Evolutionary conservation across 352 stramenopile genomes (phyloP).

Genomic region (Phytophthora fragariae): DNA sequence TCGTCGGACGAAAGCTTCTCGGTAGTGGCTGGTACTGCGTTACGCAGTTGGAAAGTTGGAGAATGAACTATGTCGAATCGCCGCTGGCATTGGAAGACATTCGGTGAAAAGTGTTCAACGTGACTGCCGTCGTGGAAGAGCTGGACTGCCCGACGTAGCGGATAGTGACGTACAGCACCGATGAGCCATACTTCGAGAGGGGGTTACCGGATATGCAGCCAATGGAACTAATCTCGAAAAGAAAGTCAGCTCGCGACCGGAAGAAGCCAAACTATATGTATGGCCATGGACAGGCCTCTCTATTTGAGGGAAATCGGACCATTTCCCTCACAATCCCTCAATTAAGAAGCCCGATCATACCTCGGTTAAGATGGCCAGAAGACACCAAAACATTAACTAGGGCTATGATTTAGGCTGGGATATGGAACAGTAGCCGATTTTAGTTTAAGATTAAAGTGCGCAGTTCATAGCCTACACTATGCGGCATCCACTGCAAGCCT

Average conservation of each 20-base stretch:
- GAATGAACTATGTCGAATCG: conserved; percentile 1
- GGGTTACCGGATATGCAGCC: neutral
- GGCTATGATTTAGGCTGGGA: too few species aligned
- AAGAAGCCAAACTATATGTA: neutral
- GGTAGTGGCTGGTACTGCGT: conserved; percentile 1
- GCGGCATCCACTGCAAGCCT: too few species aligned
- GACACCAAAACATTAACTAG: too few species aligned
- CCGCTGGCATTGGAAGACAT: neutral
- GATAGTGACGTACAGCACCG: neutral
- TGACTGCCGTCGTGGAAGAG: neutral
- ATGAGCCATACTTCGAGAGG: neutral
- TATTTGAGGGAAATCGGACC: too few species aligned
- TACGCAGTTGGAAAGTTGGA: conserved; percentile 3
- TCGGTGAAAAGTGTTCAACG: neutral
- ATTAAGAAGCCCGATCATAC: too few species aligned
- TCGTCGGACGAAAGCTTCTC: neutral
- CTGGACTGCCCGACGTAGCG: neutral
- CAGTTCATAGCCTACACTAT: too few species aligned
- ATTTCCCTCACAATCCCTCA: too few species aligned
- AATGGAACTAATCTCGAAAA: neutral
- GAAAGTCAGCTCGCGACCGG: neutral
- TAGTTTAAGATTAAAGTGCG: too few species aligned
- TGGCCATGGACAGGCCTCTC: neutral
- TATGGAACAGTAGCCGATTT: too few species aligned
- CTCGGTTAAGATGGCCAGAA: too few species aligned